Conservation (phyloP, 306 rosid species). For the Sechiopsis laciniata region DNA sequence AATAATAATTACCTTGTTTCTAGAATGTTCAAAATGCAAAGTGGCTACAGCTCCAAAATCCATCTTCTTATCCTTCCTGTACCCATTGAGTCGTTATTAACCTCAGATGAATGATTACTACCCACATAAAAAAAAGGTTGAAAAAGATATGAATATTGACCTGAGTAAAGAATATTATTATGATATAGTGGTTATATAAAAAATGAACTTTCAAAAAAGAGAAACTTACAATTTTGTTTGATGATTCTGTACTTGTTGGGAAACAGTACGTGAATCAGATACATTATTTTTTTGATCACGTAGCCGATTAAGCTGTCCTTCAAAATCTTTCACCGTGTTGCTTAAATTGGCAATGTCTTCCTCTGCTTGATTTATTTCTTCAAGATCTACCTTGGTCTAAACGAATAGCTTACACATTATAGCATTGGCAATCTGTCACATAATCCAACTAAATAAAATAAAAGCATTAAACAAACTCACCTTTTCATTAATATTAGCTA, state of each 20-base stretch:
- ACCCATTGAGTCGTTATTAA: constrained; percentile 23
- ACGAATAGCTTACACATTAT: constrained; percentile 19
- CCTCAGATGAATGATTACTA: constrained; percentile 7
- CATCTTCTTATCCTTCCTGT: constrained; percentile 49
- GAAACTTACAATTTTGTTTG: constrained; percentile 49
- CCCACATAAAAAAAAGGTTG: constrained; percentile 1
- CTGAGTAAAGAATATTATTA: neutral
- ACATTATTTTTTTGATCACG: constrained; percentile 31
- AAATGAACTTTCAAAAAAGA: constrained; percentile 19
- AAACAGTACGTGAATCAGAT: constrained; percentile 20
- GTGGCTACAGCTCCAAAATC: constrained; percentile 39
- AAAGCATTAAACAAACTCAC: constrained; percentile 28
- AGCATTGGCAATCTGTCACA: constrained; percentile 27
- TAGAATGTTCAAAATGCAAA: constrained; percentile 41
- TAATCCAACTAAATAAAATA: neutral
- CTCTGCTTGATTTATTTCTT: constrained; percentile 57
- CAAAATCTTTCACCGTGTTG: constrained; percentile 48
- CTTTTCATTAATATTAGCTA: constrained; percentile 43
- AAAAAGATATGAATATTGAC: constrained; percentile 18
- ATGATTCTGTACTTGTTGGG: constrained; percentile 26
- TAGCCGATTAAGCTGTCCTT: constrained; percentile 48
- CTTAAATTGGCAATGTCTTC: constrained; percentile 50
- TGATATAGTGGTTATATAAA: constrained; percentile 16
- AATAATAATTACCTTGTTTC: constrained; percentile 53
- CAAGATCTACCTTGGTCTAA: constrained; percentile 61